Percentiles rank a stretch among this genome's conserved stretches.
Conservation (phyloP, 225 moss, liverwort and hornwort genomes). For the Thuidium tamariscinum region DNA sequence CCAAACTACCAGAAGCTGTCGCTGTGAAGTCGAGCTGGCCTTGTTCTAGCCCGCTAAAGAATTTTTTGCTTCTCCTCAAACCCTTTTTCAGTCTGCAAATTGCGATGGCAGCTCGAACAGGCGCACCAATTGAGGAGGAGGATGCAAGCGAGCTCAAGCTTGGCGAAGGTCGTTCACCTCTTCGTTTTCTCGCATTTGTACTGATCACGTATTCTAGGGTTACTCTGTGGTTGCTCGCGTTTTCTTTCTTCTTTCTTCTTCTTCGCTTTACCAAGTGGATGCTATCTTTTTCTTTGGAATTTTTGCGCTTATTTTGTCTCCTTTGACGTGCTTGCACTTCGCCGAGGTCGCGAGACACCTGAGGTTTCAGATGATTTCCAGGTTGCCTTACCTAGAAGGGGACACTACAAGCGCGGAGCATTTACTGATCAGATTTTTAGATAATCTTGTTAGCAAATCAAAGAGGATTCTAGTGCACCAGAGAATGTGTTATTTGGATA, state of each 20-base stretch:
- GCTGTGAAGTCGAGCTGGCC: neutral
- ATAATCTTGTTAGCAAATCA: neutral
- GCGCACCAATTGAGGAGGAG: constrained; percentile 65
- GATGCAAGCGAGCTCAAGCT: constrained; percentile 93
- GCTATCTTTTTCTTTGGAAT: neutral
- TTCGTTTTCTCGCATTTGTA: neutral
- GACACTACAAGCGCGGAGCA: neutral
- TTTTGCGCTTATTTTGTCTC: neutral
- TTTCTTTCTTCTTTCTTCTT: neutral
- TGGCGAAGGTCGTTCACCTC: constrained; percentile 28
- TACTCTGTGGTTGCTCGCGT: neutral
- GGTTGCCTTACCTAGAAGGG: neutral
- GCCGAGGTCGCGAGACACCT: neutral
- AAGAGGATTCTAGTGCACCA: neutral
- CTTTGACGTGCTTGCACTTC: neutral
- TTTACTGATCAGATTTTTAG: neutral
- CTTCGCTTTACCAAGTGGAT: neutral
- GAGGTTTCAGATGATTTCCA: neutral
- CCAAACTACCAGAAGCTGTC: neutral
- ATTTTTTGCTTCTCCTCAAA: neutral
- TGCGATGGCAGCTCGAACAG: constrained; percentile 53
- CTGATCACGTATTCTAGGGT: neutral
- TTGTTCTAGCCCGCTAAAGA: neutral
- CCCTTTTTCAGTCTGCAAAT: neutral
- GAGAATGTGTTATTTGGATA: neutral